Evolutionary conservation across 2,329 filamentous ascomycete species (phyloP).

Genomic region (Trichoderma arundinaceum): DNA sequence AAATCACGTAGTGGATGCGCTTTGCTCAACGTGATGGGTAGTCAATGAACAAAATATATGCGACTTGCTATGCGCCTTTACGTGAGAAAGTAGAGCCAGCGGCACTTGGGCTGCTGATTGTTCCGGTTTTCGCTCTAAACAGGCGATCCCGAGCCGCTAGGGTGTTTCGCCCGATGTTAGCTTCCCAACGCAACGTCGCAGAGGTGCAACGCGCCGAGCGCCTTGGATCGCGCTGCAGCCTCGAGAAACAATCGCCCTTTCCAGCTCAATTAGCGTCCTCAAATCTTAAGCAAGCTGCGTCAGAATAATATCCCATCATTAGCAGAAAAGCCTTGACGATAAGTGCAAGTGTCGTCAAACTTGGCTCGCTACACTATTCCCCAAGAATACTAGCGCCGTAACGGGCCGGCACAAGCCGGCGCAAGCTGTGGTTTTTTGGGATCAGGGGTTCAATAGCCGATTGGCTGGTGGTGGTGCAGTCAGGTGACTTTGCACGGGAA

Average conservation of each 20-base stretch:
- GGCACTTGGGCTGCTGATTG: too few species aligned
- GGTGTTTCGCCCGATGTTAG: conserved; percentile 23
- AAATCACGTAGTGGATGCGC: neutral
- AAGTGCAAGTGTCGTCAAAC: conserved; percentile 28
- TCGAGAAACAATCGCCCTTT: neutral
- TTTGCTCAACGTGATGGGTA: neutral
- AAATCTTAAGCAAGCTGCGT: too few species aligned
- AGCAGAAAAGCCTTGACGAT: neutral
- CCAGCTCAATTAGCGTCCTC: neutral
- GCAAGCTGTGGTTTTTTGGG: conserved; percentile 5
- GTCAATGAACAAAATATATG: neutral
- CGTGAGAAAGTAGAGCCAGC: neutral
- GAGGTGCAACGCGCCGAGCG: conserved; percentile 5
- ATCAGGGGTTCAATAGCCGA: conserved; percentile 27
- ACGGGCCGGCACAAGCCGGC: conserved; percentile 32
- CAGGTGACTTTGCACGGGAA: conserved; percentile 28
- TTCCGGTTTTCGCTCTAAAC: neutral
- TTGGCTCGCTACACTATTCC: conserved; percentile 28
- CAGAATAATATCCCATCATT: neutral
- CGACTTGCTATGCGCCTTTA: neutral
- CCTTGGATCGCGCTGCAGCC: neutral
- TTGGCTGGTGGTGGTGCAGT: conserved; percentile 21
- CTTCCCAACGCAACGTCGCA: conserved; percentile 24
- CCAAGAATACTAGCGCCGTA: neutral
- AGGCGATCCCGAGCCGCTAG: conserved; percentile 20